Conservation (phyloP, 352 stramenopile genomes). For the Phytopythium boreale region DNA sequence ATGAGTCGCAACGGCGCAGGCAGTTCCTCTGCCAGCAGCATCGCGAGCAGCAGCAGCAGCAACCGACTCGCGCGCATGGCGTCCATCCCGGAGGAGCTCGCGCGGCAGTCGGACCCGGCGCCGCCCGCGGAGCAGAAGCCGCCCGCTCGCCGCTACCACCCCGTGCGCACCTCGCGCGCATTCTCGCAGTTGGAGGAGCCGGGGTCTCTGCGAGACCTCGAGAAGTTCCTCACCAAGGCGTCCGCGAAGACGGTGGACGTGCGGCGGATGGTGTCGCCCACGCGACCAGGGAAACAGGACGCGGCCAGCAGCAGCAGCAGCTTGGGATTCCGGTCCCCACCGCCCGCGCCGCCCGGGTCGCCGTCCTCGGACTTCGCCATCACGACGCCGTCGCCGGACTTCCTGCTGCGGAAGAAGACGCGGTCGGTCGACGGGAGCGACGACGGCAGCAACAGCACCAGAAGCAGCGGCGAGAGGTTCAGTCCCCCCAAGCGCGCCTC, state of each 20-base stretch:
- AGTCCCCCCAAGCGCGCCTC: background rate
- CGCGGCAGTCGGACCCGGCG: background rate
- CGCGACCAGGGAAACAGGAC: conserved; percentile 15
- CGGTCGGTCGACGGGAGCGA: conserved; percentile 12
- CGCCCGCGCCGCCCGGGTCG: conserved; percentile 17
- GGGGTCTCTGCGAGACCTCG: conserved; percentile 28
- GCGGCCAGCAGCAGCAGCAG: background rate
- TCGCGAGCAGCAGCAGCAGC: conserved; percentile 9
- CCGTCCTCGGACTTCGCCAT: conserved; percentile 14
- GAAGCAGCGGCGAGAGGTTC: conserved; percentile 10
- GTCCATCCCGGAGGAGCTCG: conserved; percentile 10
- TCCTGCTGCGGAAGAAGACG: conserved; percentile 10
- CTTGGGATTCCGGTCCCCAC: conserved; percentile 3
- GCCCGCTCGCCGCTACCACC: background rate
- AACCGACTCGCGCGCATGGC: conserved; percentile 4
- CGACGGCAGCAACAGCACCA: conserved; percentile 15
- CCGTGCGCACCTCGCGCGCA: conserved; percentile 37
- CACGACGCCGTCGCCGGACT: conserved; percentile 13
- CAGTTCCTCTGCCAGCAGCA: background rate
- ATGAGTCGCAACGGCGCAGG: conserved; percentile 6
- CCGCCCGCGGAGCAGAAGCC: background rate
- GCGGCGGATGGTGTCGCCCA: conserved; percentile 47
- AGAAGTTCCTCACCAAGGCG: conserved; percentile 14
- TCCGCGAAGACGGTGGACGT: conserved; percentile 60
- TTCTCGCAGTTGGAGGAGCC: conserved; percentile 71